phyloP scores from a whole-genome alignment of 108 stramenopile species.

The Discostella pseudostelligera region DNA sequence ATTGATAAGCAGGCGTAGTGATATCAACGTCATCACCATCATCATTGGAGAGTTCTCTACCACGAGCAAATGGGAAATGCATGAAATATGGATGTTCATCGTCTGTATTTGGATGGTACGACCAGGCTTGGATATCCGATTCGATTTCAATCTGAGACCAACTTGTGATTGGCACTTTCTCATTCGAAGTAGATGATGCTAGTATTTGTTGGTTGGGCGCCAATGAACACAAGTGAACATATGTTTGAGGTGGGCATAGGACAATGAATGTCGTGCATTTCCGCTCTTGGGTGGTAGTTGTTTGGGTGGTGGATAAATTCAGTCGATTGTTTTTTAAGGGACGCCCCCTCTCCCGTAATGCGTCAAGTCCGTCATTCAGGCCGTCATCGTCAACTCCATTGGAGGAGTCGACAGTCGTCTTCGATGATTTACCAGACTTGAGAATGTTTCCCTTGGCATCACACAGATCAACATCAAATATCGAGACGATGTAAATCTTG shows the following conservation, averaged over 20 bases:
- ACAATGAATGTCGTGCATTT: slow-evolving; percentile 77
- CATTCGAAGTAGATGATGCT: neutral
- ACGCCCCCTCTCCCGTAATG: too few species aligned
- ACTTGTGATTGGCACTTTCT: slow-evolving; percentile 26
- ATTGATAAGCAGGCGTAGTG: slow-evolving; percentile 60
- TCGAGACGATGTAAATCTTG: slow-evolving; percentile 35
- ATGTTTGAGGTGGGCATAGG: slow-evolving; percentile 70
- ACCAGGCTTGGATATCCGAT: slow-evolving; percentile 72
- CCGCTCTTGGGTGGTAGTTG: slow-evolving; percentile 13
- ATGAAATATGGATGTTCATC: slow-evolving; percentile 58
- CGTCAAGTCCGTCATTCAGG: too few species aligned
- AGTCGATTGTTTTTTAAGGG: too few species aligned
- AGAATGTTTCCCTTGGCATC: slow-evolving; percentile 24
- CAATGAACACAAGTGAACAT: slow-evolving; percentile 66
- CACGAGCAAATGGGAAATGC: slow-evolving; percentile 61
- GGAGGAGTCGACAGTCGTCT: neutral
- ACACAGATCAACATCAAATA: slow-evolving; percentile 37
- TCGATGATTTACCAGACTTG: slow-evolving; percentile 21
- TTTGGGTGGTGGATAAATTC: neutral
- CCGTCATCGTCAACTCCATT: neutral
- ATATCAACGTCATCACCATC: too few species aligned
- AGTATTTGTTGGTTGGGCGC: slow-evolving; percentile 26
- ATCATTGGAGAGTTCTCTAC: too few species aligned
- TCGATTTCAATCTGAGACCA: slow-evolving; percentile 63
- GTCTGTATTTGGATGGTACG: slow-evolving; percentile 55